phyloP scores from a whole-genome alignment of 2,329 filamentous ascomycete genomes.

The Neonectria neomacrospora region DNA sequence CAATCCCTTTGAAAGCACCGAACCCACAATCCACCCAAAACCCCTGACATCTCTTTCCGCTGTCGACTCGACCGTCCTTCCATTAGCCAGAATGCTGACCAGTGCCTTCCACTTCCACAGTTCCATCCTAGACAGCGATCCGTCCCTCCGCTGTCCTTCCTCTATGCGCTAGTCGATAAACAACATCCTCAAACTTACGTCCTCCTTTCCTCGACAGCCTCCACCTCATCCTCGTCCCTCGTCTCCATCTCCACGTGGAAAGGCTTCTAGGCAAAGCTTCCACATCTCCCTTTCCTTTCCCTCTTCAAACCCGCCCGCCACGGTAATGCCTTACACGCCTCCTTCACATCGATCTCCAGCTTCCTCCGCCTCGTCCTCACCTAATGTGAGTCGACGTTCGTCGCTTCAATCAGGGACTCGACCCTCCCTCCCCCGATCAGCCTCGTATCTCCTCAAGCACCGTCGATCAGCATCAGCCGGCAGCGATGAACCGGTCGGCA shows the following conservation, averaged over 20 bases:
- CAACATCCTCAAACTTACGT: constrained; percentile 17
- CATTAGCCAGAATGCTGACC: constrained; percentile 36
- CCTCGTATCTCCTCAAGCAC: constrained; percentile 73
- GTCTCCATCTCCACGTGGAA: constrained; percentile 32
- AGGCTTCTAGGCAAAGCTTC: constrained; percentile 38
- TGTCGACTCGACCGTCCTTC: constrained; percentile 27
- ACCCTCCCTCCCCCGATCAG: constrained; percentile 69
- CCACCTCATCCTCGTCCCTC: constrained; percentile 17
- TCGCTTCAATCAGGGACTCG: constrained; percentile 64
- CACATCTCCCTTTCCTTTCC: constrained; percentile 33
- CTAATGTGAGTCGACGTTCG: constrained; percentile 67
- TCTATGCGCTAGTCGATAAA: constrained; percentile 37
- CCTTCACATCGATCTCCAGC: constrained; percentile 74
- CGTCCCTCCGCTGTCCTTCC: constrained; percentile 26
- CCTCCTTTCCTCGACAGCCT: neutral
- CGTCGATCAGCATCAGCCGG: constrained; percentile 61
- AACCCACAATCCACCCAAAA: neutral
- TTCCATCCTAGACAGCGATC: constrained; percentile 32
- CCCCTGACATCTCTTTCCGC: neutral
- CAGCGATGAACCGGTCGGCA: constrained; percentile 45
- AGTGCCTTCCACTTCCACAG: constrained; percentile 39
- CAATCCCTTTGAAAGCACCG: neutral
- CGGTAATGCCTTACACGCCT: constrained; percentile 88
- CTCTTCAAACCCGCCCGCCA: constrained; percentile 37
- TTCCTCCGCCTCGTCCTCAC: constrained; percentile 67